Base-by-base conservation (phyloP, 176 grass and related monocot species). In the Triticum timopheevii region DNA sequence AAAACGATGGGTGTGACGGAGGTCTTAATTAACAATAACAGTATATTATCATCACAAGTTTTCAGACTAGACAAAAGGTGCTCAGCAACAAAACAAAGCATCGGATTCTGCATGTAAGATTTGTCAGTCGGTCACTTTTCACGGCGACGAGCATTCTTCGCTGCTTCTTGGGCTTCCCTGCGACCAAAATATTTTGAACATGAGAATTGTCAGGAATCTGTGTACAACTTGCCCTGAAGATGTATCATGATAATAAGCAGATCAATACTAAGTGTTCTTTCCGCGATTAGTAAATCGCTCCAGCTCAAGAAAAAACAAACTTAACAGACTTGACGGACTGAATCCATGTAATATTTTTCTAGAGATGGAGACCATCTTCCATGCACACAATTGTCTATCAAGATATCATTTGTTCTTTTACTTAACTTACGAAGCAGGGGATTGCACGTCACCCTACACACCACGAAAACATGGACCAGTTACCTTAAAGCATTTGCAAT, bases 401-500 rank as follows among this genome's bases (percentile, higher is more conserved):
- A 42, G 39, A 45, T 44, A 45, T 25, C 5, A 24, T 47, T 45
- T 47, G 15, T 47, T n/a, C 39, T 27, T 73, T 74, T 27, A 74
- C 71, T 25, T 47, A 74, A 74, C 71, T 16, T 47, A 74, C 40
- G 40, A 74, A 74, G 23, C n/a, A 13, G 71, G 4, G 40, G 71
- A 47, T 12, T 47, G 71, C 39, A 45, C 15, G 71, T 4, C 45
- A 47, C 40, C 44, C 15, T 16, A 45, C 22, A 27, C 40, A 12
- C 24, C 71, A 74, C 15, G 39, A 47, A 45, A 74, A 74, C 71
- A 74, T 74, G 20, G 38, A 47, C 13, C 12, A 49, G 13, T 49
- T 75, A 75, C 72, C 42, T 75, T 75, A 75, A 50, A 75, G 72
- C 42, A 28, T 50, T 75, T 3, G 72, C 42, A 75, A 75, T 8